Conservation (phyloP, 108 stramenopile species). For the Conticribra weissflogii region DNA sequence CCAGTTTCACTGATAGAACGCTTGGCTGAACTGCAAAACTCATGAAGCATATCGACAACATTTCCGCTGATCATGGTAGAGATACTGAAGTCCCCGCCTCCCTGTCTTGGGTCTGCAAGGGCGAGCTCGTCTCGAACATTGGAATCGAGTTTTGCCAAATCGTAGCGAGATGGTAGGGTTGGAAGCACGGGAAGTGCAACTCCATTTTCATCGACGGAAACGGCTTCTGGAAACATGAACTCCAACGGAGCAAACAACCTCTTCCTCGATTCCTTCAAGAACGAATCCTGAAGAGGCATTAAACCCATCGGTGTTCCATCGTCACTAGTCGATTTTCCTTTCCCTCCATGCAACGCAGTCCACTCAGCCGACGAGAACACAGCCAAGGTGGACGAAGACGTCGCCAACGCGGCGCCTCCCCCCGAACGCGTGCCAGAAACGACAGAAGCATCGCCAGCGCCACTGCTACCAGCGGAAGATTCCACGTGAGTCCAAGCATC, state of each 20-base stretch:
- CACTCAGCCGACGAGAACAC: constrained; percentile 81
- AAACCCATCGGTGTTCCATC: constrained; percentile 53
- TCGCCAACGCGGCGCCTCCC: constrained; percentile 10
- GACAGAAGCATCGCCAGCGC: constrained; percentile 18
- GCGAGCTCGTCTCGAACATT: constrained; percentile 83
- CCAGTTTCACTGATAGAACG: constrained; percentile 66
- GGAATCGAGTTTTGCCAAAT: constrained; percentile 78
- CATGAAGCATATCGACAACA: constrained; percentile 68
- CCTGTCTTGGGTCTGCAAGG: constrained; percentile 81
- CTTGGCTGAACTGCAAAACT: constrained; percentile 71
- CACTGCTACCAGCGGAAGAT: not conserved
- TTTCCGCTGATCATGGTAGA: constrained; percentile 79
- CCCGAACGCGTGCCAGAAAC: constrained; percentile 15
- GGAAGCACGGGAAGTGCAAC: constrained; percentile 62
- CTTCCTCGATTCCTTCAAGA: constrained; percentile 66
- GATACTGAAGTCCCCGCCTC: constrained; percentile 81
- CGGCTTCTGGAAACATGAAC: constrained; percentile 83
- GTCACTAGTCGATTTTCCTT: constrained; percentile 16
- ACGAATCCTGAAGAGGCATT: constrained; percentile 68
- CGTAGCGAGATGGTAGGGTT: constrained; percentile 77
- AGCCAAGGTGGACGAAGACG: constrained; percentile 56
- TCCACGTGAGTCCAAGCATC: constrained; percentile 58
- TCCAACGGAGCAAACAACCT: constrained; percentile 76
- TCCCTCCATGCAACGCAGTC: constrained; percentile 62
- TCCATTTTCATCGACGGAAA: constrained; percentile 77